These are phyloP conservation scores for Hemerocallis citrina DNA, from an alignment of 106 monocot species.

Conservation along the genomic window DNA sequence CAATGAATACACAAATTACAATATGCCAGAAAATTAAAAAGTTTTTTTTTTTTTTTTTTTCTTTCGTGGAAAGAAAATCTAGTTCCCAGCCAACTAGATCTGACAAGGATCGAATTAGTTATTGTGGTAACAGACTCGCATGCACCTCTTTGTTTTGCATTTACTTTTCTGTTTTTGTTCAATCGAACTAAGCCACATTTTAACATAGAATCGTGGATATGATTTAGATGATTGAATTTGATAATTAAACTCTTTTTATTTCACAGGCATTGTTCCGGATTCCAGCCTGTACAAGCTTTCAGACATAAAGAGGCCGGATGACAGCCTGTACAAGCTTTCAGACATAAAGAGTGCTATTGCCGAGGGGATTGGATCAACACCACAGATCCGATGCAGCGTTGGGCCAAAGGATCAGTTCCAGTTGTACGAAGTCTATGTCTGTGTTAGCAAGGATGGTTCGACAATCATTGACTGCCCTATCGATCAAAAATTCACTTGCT, in stretches of 20 bases:
- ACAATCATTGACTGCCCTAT: neutral
- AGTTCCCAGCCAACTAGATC: neutral
- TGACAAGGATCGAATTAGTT: neutral
- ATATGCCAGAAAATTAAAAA: too few species aligned
- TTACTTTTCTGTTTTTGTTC: neutral
- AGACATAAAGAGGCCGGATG: neutral
- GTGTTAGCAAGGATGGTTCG: neutral
- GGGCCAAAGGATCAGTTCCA: neutral
- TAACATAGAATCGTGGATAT: too few species aligned
- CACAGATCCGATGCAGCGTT: neutral
- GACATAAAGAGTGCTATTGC: conserved; percentile 6
- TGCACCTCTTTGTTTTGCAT: neutral
- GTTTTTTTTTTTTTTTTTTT: too few species aligned
- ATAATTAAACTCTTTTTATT: neutral
- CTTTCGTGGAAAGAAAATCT: too few species aligned
- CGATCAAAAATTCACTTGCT: conserved; percentile 3
- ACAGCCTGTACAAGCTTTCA: neutral
- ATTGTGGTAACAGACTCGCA: neutral
- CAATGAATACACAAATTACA: too few species aligned
- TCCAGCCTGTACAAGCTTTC: neutral
- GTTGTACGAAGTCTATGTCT: neutral
- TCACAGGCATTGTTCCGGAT: neutral
- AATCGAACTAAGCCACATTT: too few species aligned
- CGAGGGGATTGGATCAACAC: neutral
- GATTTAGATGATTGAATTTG: neutral